phyloP scores from a whole-genome alignment of 2,329 filamentous ascomycete genomes.

The Nemania sp. region DNA sequence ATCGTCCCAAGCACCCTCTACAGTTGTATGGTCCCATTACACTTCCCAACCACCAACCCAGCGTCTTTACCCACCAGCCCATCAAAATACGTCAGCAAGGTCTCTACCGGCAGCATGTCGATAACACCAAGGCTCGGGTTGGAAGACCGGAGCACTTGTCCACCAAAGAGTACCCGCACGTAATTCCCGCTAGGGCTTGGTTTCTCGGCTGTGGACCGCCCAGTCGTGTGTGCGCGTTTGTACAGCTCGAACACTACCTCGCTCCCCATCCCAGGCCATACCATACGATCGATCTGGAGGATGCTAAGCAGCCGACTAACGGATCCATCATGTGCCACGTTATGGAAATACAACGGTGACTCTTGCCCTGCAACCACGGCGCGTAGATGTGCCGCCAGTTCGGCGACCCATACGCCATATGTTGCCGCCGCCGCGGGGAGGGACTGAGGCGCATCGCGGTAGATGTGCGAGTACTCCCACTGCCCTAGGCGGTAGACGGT shows the following conservation, averaged over 20 bases:
- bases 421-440: constrained; percentile 63
- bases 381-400: constrained; percentile 69
- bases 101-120: constrained; percentile 70
- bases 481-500: constrained; percentile 75
- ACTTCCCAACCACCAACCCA: constrained; percentile 46
- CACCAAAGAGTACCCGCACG: constrained; percentile 72
- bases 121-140: constrained; percentile 68
- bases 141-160: constrained; percentile 66
- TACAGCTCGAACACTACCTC: constrained; percentile 80
- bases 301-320: constrained; percentile 68
- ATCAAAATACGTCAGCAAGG: constrained; percentile 71
- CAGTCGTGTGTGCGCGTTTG: constrained; percentile 5
- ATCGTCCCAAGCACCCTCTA: neutral
- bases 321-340: constrained; percentile 79
- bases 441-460: constrained; percentile 66
- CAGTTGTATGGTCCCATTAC: constrained; percentile 28
- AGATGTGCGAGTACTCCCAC: constrained; percentile 80
- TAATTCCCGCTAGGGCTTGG: constrained; percentile 46
- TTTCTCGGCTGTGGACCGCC: constrained; percentile 17
- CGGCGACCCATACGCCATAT: constrained; percentile 74
- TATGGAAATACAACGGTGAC: constrained; percentile 66
- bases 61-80: constrained; percentile 63
- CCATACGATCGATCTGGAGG: constrained; percentile 74
- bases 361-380: constrained; percentile 46
- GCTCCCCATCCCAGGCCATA: constrained; percentile 82